phyloP scores from a whole-genome alignment of 331 rosid species.

The Pyrus hybrid region DNA sequence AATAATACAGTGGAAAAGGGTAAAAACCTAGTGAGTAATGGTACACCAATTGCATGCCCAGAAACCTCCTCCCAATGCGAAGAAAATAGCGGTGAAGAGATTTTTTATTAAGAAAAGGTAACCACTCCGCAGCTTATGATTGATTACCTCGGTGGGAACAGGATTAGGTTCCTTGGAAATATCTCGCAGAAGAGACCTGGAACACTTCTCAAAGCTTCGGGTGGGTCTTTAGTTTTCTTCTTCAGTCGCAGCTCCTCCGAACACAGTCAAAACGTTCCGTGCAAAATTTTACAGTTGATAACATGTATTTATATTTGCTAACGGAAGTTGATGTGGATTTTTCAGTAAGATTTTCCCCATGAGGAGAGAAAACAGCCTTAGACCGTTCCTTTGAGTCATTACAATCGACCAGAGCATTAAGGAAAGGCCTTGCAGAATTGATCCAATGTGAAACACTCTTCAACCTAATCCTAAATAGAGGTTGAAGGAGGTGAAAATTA shows the following conservation, averaged over 20 bases:
- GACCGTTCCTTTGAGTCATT: conserved; percentile 44
- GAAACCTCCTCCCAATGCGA: conserved; percentile 20
- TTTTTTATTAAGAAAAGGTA: too few relatives aligned
- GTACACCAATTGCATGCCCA: too few relatives aligned
- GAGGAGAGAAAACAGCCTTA: conserved; percentile 75
- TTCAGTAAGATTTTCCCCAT: conserved; percentile 75
- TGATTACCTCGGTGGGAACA: conserved; percentile 69
- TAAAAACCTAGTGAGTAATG: too few relatives aligned
- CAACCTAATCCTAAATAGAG: neutral
- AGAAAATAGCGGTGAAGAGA: too few relatives aligned
- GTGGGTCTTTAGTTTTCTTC: conserved; percentile 96
- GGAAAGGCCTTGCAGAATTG: too few relatives aligned
- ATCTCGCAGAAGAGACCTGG: conserved; percentile 78
- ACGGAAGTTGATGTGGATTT: conserved; percentile 74
- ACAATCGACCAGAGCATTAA: too few relatives aligned
- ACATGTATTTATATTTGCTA: conserved; percentile 76
- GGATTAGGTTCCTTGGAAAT: conserved; percentile 85
- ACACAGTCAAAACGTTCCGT: neutral
- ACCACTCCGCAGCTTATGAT: too few relatives aligned
- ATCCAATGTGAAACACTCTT: neutral
- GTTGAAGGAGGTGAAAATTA: neutral
- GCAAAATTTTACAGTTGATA: conserved; percentile 2
- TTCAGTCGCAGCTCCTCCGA: conserved; percentile 66
- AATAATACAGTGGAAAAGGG: conserved; percentile 23
- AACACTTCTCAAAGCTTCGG: conserved; percentile 85